Conservation (phyloP, 164 flowering plant genomes). For the Paratinospora sagittata region DNA sequence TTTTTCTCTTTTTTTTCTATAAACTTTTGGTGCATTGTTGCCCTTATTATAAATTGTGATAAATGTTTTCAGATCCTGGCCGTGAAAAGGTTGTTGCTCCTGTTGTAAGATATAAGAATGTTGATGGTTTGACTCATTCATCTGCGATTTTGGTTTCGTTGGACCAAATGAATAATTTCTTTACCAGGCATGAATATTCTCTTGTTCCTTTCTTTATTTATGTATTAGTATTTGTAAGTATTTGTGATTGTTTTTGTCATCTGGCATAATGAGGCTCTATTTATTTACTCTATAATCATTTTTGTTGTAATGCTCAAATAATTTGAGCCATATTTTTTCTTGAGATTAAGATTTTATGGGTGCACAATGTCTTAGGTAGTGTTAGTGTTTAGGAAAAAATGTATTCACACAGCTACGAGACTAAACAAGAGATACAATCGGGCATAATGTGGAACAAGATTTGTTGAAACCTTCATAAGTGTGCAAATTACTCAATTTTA, state of each 20-base stretch:
- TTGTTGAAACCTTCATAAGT: too few relatives aligned
- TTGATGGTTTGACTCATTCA: constrained; percentile 26
- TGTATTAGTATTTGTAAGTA: background rate
- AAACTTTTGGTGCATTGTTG: constrained; percentile 8
- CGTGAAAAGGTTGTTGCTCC: constrained; percentile 78
- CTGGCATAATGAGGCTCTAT: background rate
- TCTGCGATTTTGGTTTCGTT: constrained; percentile 59
- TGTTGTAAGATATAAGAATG: constrained; percentile 40
- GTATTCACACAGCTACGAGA: too few relatives aligned
- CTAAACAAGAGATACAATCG: too few relatives aligned
- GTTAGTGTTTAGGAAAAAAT: too few relatives aligned
- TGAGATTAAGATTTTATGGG: background rate
- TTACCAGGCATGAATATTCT: constrained; percentile 42
- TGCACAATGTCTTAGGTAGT: too few relatives aligned
- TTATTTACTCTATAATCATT: background rate
- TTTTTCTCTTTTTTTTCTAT: background rate
- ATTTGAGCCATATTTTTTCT: background rate
- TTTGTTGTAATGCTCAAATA: background rate
- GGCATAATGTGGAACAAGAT: too few relatives aligned
- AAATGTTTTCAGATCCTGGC: constrained; percentile 61
- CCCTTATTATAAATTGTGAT: background rate
- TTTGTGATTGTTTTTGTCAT: background rate
- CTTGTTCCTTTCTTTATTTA: background rate
- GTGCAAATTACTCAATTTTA: too few relatives aligned
- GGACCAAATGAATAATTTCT: constrained; percentile 48